Base-by-base conservation (phyloP, 2,329 filamentous ascomycete species). In the Zymoseptoria crescenta region DNA sequence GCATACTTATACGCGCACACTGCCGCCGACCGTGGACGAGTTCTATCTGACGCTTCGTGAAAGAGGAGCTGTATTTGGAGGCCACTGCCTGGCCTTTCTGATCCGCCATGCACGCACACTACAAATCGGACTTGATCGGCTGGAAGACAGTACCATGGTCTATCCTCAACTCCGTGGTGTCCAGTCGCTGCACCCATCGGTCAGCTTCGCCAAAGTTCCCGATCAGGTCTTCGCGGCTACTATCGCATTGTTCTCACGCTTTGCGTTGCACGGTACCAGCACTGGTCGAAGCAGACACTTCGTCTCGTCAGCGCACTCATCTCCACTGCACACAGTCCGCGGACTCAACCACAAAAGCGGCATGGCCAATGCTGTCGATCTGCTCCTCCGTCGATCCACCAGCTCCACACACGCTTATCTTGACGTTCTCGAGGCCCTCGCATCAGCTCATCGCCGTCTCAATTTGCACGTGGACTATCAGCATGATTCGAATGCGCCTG, bases 1-100 rank as follows among this genome's bases (percentile, higher is more conserved):
- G n/a, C 83, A 85, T 57, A 87, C 88, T 59, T 83, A 83, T 64
- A 80, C 83, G 48, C 79, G 83, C n/a, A 74, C 84, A 50, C 75
- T 78, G 13, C 83, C 87, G 1, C 88, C 88, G 1, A 79, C 76
- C 1, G 73, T 85, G 9, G 73, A 78, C 4, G 76, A 81, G 55
- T 75, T 92, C 3, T 87, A 87, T 59, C 68, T 77, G 9, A 75
- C 79, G 49, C 88, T 91, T 83, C 69, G 74, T 10, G 69, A 68
- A 1, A 74, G 76, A 1, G 77, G 79, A 0, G 68, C 87, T 20
- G 72, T 69, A 6, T 82, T 85, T 0, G 68, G 74, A 3, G 78
- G 77, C 1, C 70, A 74, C 49, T 82, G 80, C 27, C 76, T 89
- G 7, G 74, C 74, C 2, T 79, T 83, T 19, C 74, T 91, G 1